Base-by-base conservation (phyloP, 2,329 filamentous ascomycete species). In the Diplocarpon rosae region DNA sequence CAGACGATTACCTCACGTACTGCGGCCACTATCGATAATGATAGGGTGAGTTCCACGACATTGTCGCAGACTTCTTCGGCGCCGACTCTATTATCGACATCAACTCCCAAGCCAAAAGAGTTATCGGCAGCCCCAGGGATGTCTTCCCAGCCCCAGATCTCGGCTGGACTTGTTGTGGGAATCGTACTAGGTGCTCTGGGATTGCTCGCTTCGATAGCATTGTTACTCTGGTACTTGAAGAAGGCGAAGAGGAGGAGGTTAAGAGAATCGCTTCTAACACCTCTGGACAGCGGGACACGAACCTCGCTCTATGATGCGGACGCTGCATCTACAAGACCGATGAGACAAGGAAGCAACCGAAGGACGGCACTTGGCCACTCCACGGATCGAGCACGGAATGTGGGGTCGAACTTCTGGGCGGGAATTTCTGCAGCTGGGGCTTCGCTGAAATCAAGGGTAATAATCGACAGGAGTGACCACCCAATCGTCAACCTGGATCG, bases 401-500 rank as follows among this genome's bases (percentile, higher is more conserved):
- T 45, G 1, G 50, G 49, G 24, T 43, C 55, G 5, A 48, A 43
- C 8, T 40, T 60, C 9, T 52, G 48, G 32, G 43, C 50, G 6
- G 49, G 51, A 42, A 32, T 59, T 2, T 37, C 43, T 15, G 54
- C 55, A 8, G 35, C 58, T n/a, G 56, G 53, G 37, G 45, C 54
- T 10, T 51, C 56, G 11, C 39, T 59, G 29, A 62, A 56, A 37
- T 47, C 54, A 27, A 59, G 56, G 36, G 48, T 59, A 12, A 48
- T 47, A 24, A 41, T 51, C 30, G 43, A 52, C 29, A 47, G 63
- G 44, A 61, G 58, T 24, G 62, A 60, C 37, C 62, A 59, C 8
- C 62, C 67, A 2, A 65, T 63, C 37, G 67, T 75, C 27, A 68
- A 75, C 45, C 63, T 75, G 50, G 67, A 76, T 57, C 64, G 70